These are phyloP conservation scores for Craterostigma plantagineum DNA, from an alignment of 257 asterid genomes.

Conservation along the genomic window DNA sequence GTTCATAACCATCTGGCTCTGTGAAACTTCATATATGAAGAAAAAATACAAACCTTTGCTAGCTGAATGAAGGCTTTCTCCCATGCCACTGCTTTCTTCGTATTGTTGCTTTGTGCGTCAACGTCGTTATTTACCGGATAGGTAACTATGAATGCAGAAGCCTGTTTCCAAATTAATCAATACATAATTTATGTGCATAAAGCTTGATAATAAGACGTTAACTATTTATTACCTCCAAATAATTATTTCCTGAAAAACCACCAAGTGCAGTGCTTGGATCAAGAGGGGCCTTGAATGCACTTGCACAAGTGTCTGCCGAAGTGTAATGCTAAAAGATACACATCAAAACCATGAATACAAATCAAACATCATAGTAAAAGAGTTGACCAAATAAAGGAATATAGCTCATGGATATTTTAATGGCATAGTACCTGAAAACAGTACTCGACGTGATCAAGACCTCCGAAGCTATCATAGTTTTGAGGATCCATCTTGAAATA, in stretches of 20 bases:
- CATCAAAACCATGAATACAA: conserved; percentile 14
- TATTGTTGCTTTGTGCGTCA: conserved; percentile 56
- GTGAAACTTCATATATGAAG: too few relatives aligned
- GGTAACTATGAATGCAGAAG: conserved; percentile 86
- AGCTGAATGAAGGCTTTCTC: conserved; percentile 92
- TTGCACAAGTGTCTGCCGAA: conserved; percentile 71
- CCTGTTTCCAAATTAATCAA: conserved; percentile 30
- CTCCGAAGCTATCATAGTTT: conserved; percentile 55
- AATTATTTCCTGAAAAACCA: conserved; percentile 83
- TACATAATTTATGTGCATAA: conserved; percentile 8
- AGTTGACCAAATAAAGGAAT: background rate
- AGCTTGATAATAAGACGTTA: background rate
- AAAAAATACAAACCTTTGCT: conserved; percentile 44
- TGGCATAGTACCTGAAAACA: conserved; percentile 64
- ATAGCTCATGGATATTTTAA: background rate
- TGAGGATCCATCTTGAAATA: conserved; percentile 88
- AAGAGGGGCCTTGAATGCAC: conserved; percentile 93
- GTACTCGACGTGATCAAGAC: conserved; percentile 68
- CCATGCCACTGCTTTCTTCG: conserved; percentile 84
- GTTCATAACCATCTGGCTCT: too few relatives aligned
- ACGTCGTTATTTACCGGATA: conserved; percentile 91
- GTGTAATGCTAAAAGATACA: conserved; percentile 53
- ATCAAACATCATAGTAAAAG: background rate
- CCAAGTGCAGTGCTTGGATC: conserved; percentile 97
- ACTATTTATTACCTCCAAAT: conserved; percentile 61